Conservation (phyloP, 2,329 filamentous ascomycete species). For the Blastomyces gilchristii region DNA sequence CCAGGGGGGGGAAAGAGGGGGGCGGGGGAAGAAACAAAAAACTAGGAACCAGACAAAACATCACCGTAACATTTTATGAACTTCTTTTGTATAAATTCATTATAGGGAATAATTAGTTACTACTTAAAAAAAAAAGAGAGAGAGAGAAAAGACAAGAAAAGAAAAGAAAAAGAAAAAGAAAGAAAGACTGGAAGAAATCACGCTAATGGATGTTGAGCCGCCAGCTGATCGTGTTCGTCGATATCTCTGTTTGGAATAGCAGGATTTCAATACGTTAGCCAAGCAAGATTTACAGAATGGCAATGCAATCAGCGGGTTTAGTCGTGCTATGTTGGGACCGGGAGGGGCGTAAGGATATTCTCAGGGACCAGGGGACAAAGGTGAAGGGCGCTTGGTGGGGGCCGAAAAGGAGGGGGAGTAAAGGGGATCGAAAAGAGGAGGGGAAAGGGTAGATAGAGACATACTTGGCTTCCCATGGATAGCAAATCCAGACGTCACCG, state of each 20-base stretch:
- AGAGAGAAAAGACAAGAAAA: not conserved
- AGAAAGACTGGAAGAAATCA: not conserved
- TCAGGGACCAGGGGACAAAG: not conserved
- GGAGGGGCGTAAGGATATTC: not conserved
- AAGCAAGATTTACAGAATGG: not conserved
- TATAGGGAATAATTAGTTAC: not conserved
- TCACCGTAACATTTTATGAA: not conserved
- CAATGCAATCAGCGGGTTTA: not conserved
- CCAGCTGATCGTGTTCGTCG: slow-evolving; percentile 73
- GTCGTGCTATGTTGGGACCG: not conserved
- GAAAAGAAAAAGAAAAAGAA: not conserved
- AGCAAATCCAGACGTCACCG: slow-evolving; percentile 95
- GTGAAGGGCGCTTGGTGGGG: not conserved
- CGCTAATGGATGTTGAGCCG: slow-evolving; percentile 26
- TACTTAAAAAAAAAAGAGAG: not conserved
- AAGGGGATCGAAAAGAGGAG: slow-evolving; percentile 6
- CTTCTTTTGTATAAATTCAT: not conserved
- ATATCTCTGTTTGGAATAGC: slow-evolving; percentile 52
- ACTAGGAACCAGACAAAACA: not conserved
- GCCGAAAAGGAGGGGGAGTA: not conserved
- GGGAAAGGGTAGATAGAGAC: slow-evolving; percentile 21
- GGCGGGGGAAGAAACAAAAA: not conserved
- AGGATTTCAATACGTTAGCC: not conserved
- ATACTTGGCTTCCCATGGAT: slow-evolving; percentile 87
- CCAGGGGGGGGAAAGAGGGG: not conserved